Conservation (phyloP, 2,329 filamentous ascomycete species). For the Lasiodiplodia gonubiensis region DNA sequence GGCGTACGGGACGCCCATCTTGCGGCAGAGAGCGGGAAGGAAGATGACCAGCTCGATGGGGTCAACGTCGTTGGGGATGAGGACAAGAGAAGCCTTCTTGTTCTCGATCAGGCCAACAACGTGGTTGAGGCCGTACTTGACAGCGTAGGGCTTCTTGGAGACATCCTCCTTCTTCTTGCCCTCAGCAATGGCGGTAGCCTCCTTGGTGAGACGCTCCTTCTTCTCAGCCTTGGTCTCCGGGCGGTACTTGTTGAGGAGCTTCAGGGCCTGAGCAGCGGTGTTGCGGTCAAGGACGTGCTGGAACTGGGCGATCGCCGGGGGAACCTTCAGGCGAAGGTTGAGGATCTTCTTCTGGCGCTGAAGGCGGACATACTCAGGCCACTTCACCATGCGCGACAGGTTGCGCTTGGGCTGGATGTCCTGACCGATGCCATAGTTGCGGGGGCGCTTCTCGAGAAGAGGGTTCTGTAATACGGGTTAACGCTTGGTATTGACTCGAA, state of each 20-base stretch:
- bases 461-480: conserved; percentile 74
- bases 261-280: conserved; percentile 92
- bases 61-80: conserved; percentile 99
- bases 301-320: conserved; percentile 97
- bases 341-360: conserved; percentile 95
- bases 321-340: conserved; percentile 97
- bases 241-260: conserved; percentile 99
- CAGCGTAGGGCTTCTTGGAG: conserved; percentile 98
- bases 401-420: conserved; percentile 97
- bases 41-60: conserved; percentile 99
- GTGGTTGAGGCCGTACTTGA: conserved; percentile 99
- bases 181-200: conserved; percentile 96
- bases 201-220: conserved; percentile 98
- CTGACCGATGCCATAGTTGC: conserved; percentile 99
- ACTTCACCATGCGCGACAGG: conserved; percentile 84
- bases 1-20: conserved; percentile 99
- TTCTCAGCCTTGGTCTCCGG: conserved; percentile 99
- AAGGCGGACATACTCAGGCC: conserved; percentile 97
- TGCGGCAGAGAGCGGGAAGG: conserved; percentile 98
- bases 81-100: conserved; percentile 98
- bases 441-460: conserved; percentile 96
- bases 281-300: conserved; percentile 76
- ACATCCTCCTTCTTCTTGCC: conserved; percentile 99
- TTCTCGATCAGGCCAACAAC: conserved; percentile 70
- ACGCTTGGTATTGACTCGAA: not conserved